Evolutionary conservation across 306 rosid species (phyloP), one percentile per base, ranked within the genome.

Genomic region (Luffa acutangula): DNA sequence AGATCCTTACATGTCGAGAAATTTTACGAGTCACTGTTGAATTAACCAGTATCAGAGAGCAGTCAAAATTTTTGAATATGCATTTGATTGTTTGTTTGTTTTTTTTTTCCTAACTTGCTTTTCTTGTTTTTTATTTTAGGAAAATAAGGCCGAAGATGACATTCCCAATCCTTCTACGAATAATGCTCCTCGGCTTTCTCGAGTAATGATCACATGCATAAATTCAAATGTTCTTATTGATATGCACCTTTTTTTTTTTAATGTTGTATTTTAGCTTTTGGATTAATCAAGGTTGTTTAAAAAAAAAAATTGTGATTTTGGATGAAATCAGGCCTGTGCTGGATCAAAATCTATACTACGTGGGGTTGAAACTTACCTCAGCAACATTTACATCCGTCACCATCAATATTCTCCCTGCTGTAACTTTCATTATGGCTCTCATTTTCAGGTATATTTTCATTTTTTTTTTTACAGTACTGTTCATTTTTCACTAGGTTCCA

Each of bases 71-170:
- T 25, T 25, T 1, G 31, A 25, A 1, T 25, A 0, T 25, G 31
- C 31, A 25, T 25, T 25, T 1, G 31, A 25, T n/a, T n/a, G n/a
- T n/a, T n/a, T 25, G 31, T 0, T 25, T 25, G 15, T 52, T 3
- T 53, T 74, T 31, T 3, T 0, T 5, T 34, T 6, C 12, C 69
- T 41, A 2, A 39, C 6, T 1, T 2, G n/a, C 14, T 7, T n/a
- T 46, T 18, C 31, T 25, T 11, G 0, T 15, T 41, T 9, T 9
- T 76, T 12, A 0, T 15, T 42, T 82, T 64, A 96, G 99, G 82
- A 96, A 96, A 81, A 91, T 85, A 75, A 86, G 99, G 83, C 97
- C 99, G 17, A 88, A 86, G 89, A 91, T 96, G 99, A 96, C 99
- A 18, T 88, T 93, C n/a, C 92, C 96, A 6, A 79, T 93, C 76